Conservation (phyloP, 495 filamentous ascomycete species). For the Aspergillus heteromorphus region DNA sequence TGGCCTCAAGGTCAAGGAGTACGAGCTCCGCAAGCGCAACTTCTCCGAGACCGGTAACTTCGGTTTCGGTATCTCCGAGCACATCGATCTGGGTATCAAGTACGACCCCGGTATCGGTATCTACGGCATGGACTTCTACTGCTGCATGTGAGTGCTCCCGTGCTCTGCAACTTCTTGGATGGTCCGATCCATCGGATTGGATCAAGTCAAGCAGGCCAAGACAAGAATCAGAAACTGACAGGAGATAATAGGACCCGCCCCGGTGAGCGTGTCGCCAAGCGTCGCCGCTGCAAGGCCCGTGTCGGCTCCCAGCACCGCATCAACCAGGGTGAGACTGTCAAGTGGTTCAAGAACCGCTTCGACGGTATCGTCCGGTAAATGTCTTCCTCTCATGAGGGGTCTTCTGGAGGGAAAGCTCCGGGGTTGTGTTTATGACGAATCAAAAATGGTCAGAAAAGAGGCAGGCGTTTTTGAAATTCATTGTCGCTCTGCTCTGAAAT, state of each 20-base stretch:
- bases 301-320: conserved; percentile 89
- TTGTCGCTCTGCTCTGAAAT: conserved; percentile 23
- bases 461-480: conserved; percentile 17
- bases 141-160: conserved; percentile 76
- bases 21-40: conserved; percentile 97
- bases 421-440: conserved; percentile 38
- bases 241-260: conserved; percentile 67
- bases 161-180: neutral
- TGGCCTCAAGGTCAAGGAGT: conserved; percentile 99
- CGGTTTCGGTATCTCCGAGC: conserved; percentile 99
- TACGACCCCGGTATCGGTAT: conserved; percentile 99
- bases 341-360: conserved; percentile 99
- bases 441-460: conserved; percentile 22
- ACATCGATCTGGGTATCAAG: conserved; percentile 99
- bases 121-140: conserved; percentile 99
- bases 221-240: conserved; percentile 18
- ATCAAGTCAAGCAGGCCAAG: neutral
- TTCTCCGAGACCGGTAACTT: conserved; percentile 99
- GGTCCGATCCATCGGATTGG: neutral
- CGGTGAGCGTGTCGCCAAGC: conserved; percentile 94
- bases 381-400: conserved; percentile 5
- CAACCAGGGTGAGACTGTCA: conserved; percentile 87
- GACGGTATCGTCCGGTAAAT: conserved; percentile 93
- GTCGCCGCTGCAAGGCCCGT: conserved; percentile 78
- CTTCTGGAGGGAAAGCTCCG: conserved; percentile 18